Conservation (phyloP, 306 rosid genomes). For the Vigna unguiculata region DNA sequence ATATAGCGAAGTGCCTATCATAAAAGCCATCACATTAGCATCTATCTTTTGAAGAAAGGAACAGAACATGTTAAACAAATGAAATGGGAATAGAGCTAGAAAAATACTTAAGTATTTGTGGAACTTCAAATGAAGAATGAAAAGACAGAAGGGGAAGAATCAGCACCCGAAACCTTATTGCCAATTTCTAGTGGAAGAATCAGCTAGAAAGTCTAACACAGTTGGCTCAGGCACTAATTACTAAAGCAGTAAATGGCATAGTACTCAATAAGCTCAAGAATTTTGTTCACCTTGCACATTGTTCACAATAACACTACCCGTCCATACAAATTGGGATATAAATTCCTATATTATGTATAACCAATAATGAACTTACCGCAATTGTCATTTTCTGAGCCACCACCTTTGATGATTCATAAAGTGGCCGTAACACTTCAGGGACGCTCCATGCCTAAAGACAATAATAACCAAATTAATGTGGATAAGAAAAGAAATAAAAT, state of each 20-base stretch:
- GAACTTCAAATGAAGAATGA: constrained; percentile 13
- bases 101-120: background rate
- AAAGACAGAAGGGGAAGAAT: background rate
- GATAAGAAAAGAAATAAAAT: background rate
- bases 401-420: constrained; percentile 91
- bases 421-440: constrained; percentile 96
- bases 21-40: constrained; percentile 44
- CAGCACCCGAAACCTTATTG: background rate
- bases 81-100: background rate
- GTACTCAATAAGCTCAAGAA: background rate
- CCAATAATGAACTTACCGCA: constrained; percentile 66
- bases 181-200: background rate
- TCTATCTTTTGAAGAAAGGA: constrained; percentile 1
- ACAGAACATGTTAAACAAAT: background rate
- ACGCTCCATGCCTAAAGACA: constrained; percentile 88
- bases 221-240: background rate
- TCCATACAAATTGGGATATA: background rate
- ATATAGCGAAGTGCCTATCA: constrained; percentile 83
- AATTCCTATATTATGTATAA: background rate
- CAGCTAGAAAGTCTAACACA: background rate
- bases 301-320: background rate
- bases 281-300: constrained; percentile 15
- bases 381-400: constrained; percentile 93
- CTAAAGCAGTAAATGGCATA: background rate
- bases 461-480: constrained; percentile 20